Base-by-base conservation (phyloP, 805 yeast species). In the Saturnispora dispora region DNA sequence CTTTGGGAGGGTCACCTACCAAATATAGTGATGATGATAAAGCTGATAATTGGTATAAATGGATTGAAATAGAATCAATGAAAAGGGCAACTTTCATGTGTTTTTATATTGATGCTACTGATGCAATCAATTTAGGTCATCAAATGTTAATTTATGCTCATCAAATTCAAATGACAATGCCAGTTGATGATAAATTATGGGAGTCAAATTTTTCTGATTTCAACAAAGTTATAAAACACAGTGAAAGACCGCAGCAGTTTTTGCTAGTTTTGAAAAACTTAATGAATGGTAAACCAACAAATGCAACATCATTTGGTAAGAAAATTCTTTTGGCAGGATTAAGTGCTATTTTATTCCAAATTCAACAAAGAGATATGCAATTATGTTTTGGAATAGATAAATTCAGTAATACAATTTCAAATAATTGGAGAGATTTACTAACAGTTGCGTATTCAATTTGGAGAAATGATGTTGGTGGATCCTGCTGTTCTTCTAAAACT, bases 71-170 rank as follows among this genome's bases (percentile, higher is more conserved):
- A 40, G 96, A 88, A 65, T 77, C 82, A 46, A 72, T 85, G 73
- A 88, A 88, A 62, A 68, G 96, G 52, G 76, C 85, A 1, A 86
- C 95, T 0, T 79, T 82, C 53, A 79, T 85, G 80, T 88, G 95
- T 13, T 88, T 88, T 63, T 84, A 83, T 62, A 72, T 85, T 59
- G 96, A 88, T 65, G 81, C 85, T 2, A 75, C 83, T 2, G 95
- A 88, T 68, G 85, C 88, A 37, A 78, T 84, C 15, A 76, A 85
- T 46, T 87, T 84, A 64, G 85, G 95, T 5, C 95, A 88, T 65
- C 78, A 83, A 52, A 70, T 78, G 58, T 64, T 81, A 45, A 75
- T 78, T 25, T 73, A 64, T 53, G 68, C 80, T 8, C 84, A 81
- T 59, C 87, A 82, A 58, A 71, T 82, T 43, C 81, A 82, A 54